A percentile compares a stretch with the other conserved stretches of the same genome.
Evolutionary conservation across 2,329 filamentous ascomycete genomes (phyloP).

Genomic region (Fusarium xyrophilum): DNA sequence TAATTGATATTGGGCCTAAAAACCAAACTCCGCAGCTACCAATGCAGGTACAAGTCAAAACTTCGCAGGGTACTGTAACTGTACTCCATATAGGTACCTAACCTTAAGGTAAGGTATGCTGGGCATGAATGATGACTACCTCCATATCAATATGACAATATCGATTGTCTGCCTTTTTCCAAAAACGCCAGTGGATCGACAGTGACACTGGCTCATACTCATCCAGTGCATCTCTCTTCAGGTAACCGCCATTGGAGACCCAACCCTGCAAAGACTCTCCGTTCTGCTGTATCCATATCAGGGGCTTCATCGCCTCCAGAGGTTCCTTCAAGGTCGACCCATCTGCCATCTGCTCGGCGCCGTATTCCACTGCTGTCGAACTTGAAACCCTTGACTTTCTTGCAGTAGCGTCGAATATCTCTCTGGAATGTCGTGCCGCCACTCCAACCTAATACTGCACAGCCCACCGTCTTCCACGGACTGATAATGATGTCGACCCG

Average conservation of each 20-base stretch:
- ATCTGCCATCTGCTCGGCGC: conserved; percentile 67
- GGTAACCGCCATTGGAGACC: conserved; percentile 72
- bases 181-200: neutral
- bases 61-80: conserved; percentile 19
- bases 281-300: conserved; percentile 77
- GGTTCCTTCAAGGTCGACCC: conserved; percentile 73
- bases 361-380: conserved; percentile 92
- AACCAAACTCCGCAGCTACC: conserved; percentile 29
- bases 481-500: conserved; percentile 91
- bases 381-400: conserved; percentile 74
- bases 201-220: conserved; percentile 27
- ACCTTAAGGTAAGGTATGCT: neutral
- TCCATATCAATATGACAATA: neutral
- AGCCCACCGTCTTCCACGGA: conserved; percentile 88
- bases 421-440: conserved; percentile 90
- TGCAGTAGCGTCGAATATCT: conserved; percentile 82
- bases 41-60: conserved; percentile 23
- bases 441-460: conserved; percentile 86
- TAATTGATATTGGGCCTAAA: neutral
- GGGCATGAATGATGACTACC: neutral
- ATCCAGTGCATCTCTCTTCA: conserved; percentile 72
- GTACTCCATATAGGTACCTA: neutral
- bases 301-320: conserved; percentile 54
- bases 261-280: conserved; percentile 78
- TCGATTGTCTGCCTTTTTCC: neutral